Evolutionary conservation across 768 basidiomycete genomes (phyloP).

Genomic region (Mycena polygramma): DNA sequence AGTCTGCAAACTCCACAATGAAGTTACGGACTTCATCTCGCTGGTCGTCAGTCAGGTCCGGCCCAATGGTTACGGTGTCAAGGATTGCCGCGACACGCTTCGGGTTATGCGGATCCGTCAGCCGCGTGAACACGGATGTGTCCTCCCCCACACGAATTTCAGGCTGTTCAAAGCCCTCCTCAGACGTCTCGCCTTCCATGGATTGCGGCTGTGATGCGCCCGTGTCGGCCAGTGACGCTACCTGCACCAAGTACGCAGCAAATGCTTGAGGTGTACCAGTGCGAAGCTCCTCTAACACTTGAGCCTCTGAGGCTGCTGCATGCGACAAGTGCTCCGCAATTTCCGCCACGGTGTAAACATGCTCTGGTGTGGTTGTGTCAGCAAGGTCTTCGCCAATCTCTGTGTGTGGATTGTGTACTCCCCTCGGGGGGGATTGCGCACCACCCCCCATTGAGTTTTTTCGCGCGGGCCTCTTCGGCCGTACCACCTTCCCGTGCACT

Average conservation of each 20-base stretch:
- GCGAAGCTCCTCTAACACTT: too few species aligned
- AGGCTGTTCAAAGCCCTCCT: constrained; percentile 1
- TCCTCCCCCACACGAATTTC: constrained; percentile 1
- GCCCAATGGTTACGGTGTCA: not conserved
- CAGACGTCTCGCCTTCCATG: too few species aligned
- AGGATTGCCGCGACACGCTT: not conserved
- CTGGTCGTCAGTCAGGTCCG: not conserved
- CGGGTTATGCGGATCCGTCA: constrained; percentile 9
- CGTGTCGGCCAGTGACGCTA: too few species aligned
- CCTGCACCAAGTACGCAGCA: not conserved
- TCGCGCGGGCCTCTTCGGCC: constrained; percentile 7
- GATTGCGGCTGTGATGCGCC: too few species aligned
- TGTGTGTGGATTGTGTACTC: constrained; percentile 1
- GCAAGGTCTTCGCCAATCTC: too few species aligned
- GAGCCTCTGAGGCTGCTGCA: too few species aligned
- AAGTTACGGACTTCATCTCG: constrained; percentile 36
- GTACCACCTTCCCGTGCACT: constrained; percentile 11
- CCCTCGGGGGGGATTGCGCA: constrained; percentile 12
- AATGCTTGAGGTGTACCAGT: not conserved
- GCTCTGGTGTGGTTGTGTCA: too few species aligned
- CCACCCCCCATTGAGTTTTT: constrained; percentile 7
- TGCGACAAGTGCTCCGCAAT: too few species aligned
- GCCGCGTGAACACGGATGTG: not conserved
- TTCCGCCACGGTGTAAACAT: too few species aligned
- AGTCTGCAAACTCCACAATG: constrained; percentile 51